phyloP scores from a whole-genome alignment of 352 stramenopile species.

The Phytopythium cucurbitacearum region DNA sequence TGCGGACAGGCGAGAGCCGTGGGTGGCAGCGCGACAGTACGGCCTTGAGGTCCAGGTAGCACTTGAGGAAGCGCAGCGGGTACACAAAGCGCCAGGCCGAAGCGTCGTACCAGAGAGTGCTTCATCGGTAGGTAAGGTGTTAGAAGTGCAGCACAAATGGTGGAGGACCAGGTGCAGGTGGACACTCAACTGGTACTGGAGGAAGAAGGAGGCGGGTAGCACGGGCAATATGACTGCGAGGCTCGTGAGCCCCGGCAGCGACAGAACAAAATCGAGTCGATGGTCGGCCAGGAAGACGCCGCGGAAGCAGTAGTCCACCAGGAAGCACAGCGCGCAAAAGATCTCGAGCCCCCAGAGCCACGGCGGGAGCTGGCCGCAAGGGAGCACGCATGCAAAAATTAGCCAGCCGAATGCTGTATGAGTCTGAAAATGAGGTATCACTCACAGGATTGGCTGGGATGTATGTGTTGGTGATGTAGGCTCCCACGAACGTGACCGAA shows the following conservation, averaged over 20 bases:
- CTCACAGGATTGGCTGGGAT: conserved; percentile 51
- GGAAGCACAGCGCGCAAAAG: conserved; percentile 57
- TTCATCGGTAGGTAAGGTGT: conserved; percentile 7
- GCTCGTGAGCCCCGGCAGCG: conserved; percentile 45
- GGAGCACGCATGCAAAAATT: background rate
- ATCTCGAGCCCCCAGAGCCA: conserved; percentile 72
- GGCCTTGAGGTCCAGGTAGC: conserved; percentile 67
- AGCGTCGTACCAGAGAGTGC: conserved; percentile 73
- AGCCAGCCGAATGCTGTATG: background rate
- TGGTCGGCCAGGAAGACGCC: conserved; percentile 67
- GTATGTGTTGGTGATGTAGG: conserved; percentile 81
- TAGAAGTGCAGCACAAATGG: conserved; percentile 3
- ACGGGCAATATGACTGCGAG: conserved; percentile 69
- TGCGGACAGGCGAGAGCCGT: conserved; percentile 70
- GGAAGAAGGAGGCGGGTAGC: conserved; percentile 70
- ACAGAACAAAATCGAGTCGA: conserved; percentile 63
- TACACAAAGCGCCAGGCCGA: conserved; percentile 84
- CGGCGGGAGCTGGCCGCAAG: conserved; percentile 37
- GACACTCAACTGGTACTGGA: conserved; percentile 59
- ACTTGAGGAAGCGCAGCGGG: conserved; percentile 78
- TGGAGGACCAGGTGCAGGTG: background rate
- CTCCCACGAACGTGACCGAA: conserved; percentile 52
- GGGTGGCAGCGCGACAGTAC: conserved; percentile 78
- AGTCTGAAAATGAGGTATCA: background rate
- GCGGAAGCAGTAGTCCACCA: conserved; percentile 65